Evolutionary conservation across 1,284 basidiomycete species (phyloP), one percentile per base, ranked within the genome.

Genomic region (Coniferiporia weirii): DNA sequence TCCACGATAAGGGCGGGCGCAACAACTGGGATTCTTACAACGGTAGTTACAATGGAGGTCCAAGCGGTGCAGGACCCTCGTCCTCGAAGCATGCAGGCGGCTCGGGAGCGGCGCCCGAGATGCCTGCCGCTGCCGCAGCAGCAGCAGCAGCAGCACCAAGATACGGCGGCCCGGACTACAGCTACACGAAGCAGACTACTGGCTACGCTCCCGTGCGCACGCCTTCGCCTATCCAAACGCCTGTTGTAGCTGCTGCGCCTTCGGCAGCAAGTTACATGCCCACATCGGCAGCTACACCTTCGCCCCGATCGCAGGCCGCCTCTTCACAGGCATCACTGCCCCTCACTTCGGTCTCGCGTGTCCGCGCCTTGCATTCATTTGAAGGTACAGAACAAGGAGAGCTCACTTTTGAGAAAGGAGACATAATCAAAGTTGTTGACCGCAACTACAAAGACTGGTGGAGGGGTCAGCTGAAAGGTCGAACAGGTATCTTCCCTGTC

Each of bases 381-480:
- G 84, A 90, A 49, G 89, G 95, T 0, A 86, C 87, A 0, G 94
- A 97, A 69, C 82, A 87, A 0, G 96, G 95, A 12, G 97, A 99
- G 73, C 80, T 99, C 4, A 86, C 87, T 1, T 98, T 99, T 70
- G 86, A 91, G 59, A 91, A 91, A 65, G 97, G 95, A 2, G 97
- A 99, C 67, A 78, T 98, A 55, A 95, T 99, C 75, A 95, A 95
- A 66, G 96, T 98, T 13, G 85, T 99, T 9, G 95, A 98, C 71
- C 85, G 93, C 46, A 91, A 91, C 27, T 98, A 98, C 75, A 91
- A 95, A 68, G 94, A 98, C 70, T 99, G 97, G 97, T 99, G 96
- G 95, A 79, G 93, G 50, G 97, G 97, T 1, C 95, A 98, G 66
- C 74, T 95, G 44, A 90, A 90, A 66, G 95, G 95, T 1, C 79